Conservation (phyloP, 768 basidiomycete genomes). For the Mycena chlorophos region DNA sequence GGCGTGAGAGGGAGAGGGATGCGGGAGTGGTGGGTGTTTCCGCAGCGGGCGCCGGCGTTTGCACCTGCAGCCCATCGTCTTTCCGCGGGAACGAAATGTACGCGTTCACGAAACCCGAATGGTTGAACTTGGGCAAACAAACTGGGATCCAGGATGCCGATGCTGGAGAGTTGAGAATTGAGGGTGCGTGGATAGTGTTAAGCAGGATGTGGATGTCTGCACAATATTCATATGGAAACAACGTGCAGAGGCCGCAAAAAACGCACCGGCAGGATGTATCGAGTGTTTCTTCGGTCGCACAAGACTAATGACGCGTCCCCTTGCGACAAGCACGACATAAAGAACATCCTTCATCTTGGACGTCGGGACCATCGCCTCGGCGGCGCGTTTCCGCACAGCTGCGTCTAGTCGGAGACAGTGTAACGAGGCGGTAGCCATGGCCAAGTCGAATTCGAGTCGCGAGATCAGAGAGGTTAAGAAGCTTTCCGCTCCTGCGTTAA, state of each 20-base stretch:
- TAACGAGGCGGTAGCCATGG: slow-evolving; percentile 78
- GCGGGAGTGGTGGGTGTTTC: slow-evolving; percentile 10
- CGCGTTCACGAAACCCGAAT: slow-evolving; percentile 86
- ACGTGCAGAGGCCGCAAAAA: not conserved
- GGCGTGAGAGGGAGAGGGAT: slow-evolving; percentile 3
- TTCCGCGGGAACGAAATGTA: slow-evolving; percentile 75
- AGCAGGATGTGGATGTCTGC: slow-evolving; percentile 89
- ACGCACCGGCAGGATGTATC: slow-evolving; percentile 85
- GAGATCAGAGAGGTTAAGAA: slow-evolving; percentile 73
- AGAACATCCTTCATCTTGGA: slow-evolving; percentile 89
- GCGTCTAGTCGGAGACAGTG: slow-evolving; percentile 79
- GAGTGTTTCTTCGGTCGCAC: slow-evolving; percentile 91
- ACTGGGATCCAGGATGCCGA: slow-evolving; percentile 93
- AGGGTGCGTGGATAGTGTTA: slow-evolving; percentile 85
- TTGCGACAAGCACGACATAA: slow-evolving; percentile 84
- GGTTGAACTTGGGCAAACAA: slow-evolving; percentile 93
- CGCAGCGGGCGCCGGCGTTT: slow-evolving; percentile 3
- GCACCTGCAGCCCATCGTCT: slow-evolving; percentile 30
- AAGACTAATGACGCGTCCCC: slow-evolving; percentile 78
- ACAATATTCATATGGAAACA: slow-evolving; percentile 3
- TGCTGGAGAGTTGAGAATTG: slow-evolving; percentile 72
- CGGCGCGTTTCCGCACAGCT: slow-evolving; percentile 67
- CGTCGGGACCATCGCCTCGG: slow-evolving; percentile 76
- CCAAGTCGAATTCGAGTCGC: slow-evolving; percentile 75
- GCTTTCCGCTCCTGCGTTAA: slow-evolving; percentile 69